Evolutionary conservation across 2,329 filamentous ascomycete genomes (phyloP).

Genomic region (Fusarium sterilihyphosum): DNA sequence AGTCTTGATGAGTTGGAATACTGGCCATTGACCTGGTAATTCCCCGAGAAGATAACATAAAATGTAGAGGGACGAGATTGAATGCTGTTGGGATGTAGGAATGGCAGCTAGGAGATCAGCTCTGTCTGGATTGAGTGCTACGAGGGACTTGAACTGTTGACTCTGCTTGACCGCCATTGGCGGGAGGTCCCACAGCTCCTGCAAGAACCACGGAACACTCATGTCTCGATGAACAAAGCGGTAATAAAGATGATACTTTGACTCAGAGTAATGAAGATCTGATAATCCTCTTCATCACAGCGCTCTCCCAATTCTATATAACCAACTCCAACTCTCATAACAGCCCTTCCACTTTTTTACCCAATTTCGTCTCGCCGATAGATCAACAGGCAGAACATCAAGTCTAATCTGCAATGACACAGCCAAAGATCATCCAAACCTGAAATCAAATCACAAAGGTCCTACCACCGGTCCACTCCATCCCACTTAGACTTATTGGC

Average conservation of each 20-base stretch:
- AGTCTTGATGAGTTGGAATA: constrained; percentile 1
- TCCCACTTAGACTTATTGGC: not conserved
- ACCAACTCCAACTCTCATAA: not conserved
- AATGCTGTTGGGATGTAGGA: not conserved
- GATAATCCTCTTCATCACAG: not conserved
- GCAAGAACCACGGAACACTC: not conserved
- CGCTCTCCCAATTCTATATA: not conserved
- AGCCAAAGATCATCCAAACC: not conserved
- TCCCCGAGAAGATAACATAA: not conserved
- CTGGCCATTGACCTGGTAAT: not conserved
- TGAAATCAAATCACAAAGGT: not conserved
- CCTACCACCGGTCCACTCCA: not conserved
- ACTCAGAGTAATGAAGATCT: not conserved
- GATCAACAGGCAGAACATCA: not conserved
- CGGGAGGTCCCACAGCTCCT: not conserved
- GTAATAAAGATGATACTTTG: not conserved
- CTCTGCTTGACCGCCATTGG: not conserved
- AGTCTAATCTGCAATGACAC: not conserved
- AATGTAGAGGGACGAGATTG: not conserved
- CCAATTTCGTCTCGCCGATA: not conserved
- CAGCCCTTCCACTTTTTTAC: not conserved
- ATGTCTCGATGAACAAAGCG: not conserved
- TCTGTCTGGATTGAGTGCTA: not conserved
- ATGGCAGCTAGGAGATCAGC: not conserved
- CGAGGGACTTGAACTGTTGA: not conserved